Conservation (phyloP, 805 yeast species). For the Komagataella pseudopastoris region DNA sequence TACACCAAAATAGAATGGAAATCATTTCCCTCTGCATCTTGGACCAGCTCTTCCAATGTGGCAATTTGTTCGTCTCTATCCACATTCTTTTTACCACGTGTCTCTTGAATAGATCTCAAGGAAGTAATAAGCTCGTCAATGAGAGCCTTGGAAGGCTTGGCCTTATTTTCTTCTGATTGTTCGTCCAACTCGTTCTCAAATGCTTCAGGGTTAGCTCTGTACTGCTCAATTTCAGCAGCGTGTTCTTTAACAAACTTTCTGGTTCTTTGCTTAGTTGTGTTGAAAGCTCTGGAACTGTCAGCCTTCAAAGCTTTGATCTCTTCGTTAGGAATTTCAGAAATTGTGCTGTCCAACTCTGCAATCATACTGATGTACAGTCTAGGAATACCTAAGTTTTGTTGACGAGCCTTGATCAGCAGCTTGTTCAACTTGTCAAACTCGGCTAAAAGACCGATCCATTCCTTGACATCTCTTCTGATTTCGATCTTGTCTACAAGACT, state of each 20-base stretch:
- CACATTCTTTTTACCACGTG: constrained; percentile 92
- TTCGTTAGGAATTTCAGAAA: constrained; percentile 35
- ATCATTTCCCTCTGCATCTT: constrained; percentile 32
- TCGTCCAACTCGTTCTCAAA: constrained; percentile 40
- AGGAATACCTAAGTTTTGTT: constrained; percentile 70
- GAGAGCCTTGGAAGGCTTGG: constrained; percentile 17
- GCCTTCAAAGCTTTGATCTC: constrained; percentile 70
- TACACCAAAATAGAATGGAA: constrained; percentile 72
- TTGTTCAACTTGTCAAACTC: constrained; percentile 75
- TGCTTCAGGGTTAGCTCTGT: constrained; percentile 57
- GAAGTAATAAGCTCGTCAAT: constrained; percentile 47
- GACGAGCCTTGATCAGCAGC: constrained; percentile 51
- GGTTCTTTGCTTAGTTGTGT: constrained; percentile 78
- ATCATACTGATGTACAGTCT: constrained; percentile 53
- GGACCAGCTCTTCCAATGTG: constrained; percentile 47
- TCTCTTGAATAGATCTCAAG: constrained; percentile 63
- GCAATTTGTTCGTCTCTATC: constrained; percentile 70
- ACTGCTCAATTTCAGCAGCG: constrained; percentile 43
- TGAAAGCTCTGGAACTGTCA: constrained; percentile 72
- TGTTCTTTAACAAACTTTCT: constrained; percentile 67
- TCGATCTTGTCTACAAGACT: constrained; percentile 53
- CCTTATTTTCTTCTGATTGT: constrained; percentile 11
- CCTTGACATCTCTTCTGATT: constrained; percentile 51
- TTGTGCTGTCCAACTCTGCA: constrained; percentile 58
- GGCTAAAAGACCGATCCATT: constrained; percentile 63